phyloP scores from a whole-genome alignment of 257 asterid species.

The Cynanchum wilfordii region DNA sequence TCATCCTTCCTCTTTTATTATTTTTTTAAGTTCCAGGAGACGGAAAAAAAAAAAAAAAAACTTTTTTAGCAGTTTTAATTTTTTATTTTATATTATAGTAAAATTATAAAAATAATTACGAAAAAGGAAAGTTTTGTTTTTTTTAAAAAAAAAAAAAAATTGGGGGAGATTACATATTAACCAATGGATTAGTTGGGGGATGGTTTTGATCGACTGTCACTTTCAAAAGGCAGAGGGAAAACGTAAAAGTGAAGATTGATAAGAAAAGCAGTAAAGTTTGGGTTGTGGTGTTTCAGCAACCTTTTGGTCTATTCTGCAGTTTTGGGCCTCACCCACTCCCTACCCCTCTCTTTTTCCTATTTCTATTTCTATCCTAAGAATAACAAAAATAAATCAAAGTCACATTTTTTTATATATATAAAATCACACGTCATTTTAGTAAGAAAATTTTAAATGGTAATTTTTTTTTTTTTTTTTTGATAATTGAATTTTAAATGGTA shows the following conservation, averaged over 20 bases:
- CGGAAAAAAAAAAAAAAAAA: too few relatives aligned
- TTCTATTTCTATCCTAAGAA: neutral
- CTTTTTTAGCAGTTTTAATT: too few relatives aligned
- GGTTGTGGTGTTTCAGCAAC: conserved; percentile 10
- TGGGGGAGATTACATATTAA: neutral
- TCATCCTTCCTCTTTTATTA: neutral
- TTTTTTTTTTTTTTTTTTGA: too few relatives aligned
- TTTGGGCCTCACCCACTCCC: neutral
- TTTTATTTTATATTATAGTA: too few relatives aligned
- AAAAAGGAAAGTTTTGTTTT: too few relatives aligned
- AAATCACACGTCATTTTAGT: too few relatives aligned
- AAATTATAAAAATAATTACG: too few relatives aligned
- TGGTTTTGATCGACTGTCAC: conserved; percentile 4
- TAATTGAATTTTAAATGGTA: too few relatives aligned
- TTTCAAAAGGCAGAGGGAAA: conserved; percentile 6
- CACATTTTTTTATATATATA: too few relatives aligned
- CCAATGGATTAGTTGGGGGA: neutral
- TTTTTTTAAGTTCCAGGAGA: neutral
- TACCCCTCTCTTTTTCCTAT: too few relatives aligned
- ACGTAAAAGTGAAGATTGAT: conserved; percentile 10
- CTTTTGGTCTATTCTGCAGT: conserved; percentile 7
- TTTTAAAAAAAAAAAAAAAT: too few relatives aligned
- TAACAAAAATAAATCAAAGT: neutral
- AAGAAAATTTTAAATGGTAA: too few relatives aligned
- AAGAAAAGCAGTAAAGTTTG: conserved; percentile 12